Conservation (phyloP, 2,329 filamentous ascomycete species). For the Botrytis elliptica region DNA sequence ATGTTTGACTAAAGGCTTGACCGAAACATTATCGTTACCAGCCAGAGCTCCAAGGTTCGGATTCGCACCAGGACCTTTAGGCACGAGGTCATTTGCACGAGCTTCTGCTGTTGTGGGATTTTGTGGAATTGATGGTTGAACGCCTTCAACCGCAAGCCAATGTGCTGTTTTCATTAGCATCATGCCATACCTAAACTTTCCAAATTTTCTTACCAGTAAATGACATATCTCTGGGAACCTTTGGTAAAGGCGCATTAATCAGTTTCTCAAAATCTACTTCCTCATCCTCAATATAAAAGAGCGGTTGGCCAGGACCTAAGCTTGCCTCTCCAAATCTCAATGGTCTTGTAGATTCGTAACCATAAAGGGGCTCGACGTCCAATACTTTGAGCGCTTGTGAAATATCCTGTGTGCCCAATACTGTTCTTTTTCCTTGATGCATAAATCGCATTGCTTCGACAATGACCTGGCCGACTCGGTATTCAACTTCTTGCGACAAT, state of each 20-base stretch:
- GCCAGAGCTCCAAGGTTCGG: conserved; percentile 78
- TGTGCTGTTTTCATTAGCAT: conserved; percentile 61
- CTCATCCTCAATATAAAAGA: conserved; percentile 98
- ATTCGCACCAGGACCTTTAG: conserved; percentile 87
- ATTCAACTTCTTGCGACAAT: conserved; percentile 92
- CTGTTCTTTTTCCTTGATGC: conserved; percentile 84
- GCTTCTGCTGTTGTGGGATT: conserved; percentile 88
- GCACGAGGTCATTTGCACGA: conserved; percentile 77
- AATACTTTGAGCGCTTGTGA: conserved; percentile 80
- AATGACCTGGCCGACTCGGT: conserved; percentile 87
- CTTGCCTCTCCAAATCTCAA: conserved; percentile 92
- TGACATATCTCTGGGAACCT: conserved; percentile 87
- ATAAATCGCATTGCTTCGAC: conserved; percentile 95
- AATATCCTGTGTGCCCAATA: conserved; percentile 85
- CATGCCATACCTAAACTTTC: neutral
- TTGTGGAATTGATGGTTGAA: conserved; percentile 93
- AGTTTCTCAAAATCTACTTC: conserved; percentile 99
- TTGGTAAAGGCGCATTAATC: conserved; percentile 93
- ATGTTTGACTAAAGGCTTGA: conserved; percentile 93
- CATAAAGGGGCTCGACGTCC: conserved; percentile 92
- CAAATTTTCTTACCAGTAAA: conserved; percentile 68
- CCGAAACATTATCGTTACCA: conserved; percentile 77
- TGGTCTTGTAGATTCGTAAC: conserved; percentile 89
- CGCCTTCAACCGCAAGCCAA: conserved; percentile 96
- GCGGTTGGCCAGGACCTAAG: conserved; percentile 85